These are phyloP conservation scores for Blastocystis hominis DNA, from an alignment of 352 stramenopile genomes.

Conservation along the genomic window DNA sequence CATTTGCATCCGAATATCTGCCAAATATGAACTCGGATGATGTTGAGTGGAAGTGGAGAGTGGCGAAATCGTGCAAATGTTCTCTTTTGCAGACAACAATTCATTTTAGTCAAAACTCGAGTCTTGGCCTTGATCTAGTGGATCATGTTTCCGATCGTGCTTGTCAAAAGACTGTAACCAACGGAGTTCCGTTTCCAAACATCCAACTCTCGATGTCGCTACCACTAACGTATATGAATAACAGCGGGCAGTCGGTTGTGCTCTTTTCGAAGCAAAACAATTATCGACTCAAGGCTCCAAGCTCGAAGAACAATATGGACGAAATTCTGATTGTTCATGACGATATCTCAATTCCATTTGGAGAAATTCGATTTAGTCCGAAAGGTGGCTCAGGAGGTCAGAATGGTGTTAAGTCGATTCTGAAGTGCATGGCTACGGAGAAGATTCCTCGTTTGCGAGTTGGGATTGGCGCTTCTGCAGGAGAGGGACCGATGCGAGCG, in stretches of 20 bases:
- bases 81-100: not conserved
- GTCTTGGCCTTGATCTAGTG: slow-evolving; percentile 39
- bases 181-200: slow-evolving; percentile 48
- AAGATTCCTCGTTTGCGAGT: slow-evolving; percentile 51
- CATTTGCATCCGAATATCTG: slow-evolving; percentile 54
- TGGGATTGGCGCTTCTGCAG: slow-evolving; percentile 6
- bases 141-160: slow-evolving; percentile 33
- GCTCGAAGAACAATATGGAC: slow-evolving; percentile 36
- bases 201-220: slow-evolving; percentile 22
- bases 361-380: slow-evolving; percentile 51
- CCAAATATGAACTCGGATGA: not conserved
- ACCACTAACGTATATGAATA: slow-evolving; percentile 52
- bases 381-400: slow-evolving; percentile 44
- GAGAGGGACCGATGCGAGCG: not conserved
- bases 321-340: slow-evolving; percentile 54
- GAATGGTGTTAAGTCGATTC: slow-evolving; percentile 56
- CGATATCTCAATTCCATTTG: slow-evolving; percentile 49
- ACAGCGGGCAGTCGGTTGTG: slow-evolving; percentile 42
- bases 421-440: slow-evolving; percentile 51
- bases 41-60: not conserved
- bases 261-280: slow-evolving; percentile 28
- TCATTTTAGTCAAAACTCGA: slow-evolving; percentile 18
- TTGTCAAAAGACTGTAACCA: slow-evolving; percentile 17
- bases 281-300: slow-evolving; percentile 26
- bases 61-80: slow-evolving; percentile 33